Conservation (phyloP, 2,329 filamentous ascomycete species). For the Fonsecaea monophora region DNA sequence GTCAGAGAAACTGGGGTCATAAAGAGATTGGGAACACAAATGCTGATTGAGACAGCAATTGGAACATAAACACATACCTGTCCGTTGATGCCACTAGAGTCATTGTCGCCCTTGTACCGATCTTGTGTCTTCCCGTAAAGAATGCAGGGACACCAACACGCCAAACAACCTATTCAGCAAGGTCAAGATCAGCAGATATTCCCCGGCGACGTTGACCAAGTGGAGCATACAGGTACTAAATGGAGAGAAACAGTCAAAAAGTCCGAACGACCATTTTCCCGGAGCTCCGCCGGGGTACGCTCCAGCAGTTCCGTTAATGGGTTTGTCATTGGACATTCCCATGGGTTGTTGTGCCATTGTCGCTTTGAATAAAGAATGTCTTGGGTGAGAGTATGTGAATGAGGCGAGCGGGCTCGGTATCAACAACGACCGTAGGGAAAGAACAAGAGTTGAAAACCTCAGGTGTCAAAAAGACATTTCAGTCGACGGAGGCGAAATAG, state of each 20-base stretch:
- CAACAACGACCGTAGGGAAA: not conserved
- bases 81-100: conserved; percentile 43
- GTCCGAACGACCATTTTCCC: conserved; percentile 43
- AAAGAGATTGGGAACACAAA: not conserved
- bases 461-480: not conserved
- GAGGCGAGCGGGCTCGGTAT: not conserved
- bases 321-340: conserved; percentile 14
- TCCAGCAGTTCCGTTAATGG: conserved; percentile 4
- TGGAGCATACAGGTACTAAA: conserved; percentile 42
- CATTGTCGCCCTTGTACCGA: conserved; percentile 44
- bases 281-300: conserved; percentile 19
- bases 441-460: not conserved
- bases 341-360: conserved; percentile 13
- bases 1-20: not conserved
- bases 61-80: conserved; percentile 23
- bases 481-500: not conserved
- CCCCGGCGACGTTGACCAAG: not conserved
- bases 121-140: conserved; percentile 45
- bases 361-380: not conserved
- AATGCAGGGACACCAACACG: conserved; percentile 44
- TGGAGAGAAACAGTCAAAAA: conserved; percentile 47
- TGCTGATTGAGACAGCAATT: not conserved
- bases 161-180: conserved; percentile 40
- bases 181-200: conserved; percentile 2
- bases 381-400: conserved; percentile 8